Conservation (phyloP, 1,284 basidiomycete genomes). For the Ganoderma sinense region DNA sequence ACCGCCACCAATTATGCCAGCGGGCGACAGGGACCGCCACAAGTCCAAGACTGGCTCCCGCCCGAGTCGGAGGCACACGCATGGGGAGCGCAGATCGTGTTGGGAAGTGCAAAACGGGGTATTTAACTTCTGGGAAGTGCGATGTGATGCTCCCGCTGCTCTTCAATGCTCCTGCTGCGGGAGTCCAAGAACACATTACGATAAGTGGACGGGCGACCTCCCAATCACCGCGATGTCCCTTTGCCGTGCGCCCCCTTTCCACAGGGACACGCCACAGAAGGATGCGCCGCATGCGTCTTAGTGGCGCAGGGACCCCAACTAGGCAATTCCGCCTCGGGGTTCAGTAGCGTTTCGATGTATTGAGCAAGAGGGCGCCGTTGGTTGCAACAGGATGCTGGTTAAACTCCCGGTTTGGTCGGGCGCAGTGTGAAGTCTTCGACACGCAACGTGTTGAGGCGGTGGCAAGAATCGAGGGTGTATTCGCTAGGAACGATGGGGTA, state of each 20-base stretch:
- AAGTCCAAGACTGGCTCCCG: not conserved
- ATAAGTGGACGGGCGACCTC: not conserved
- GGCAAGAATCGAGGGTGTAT: not conserved
- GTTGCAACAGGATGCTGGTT: not conserved
- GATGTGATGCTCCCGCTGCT: not conserved
- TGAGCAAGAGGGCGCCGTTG: not conserved
- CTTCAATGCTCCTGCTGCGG: not conserved
- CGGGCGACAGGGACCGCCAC: not conserved
- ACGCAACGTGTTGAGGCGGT: not conserved
- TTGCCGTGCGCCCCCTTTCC: not conserved
- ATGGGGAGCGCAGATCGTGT: not conserved
- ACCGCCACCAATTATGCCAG: conserved; percentile 1
- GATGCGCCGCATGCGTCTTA: not conserved
- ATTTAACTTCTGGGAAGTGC: not conserved
- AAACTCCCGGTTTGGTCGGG: not conserved
- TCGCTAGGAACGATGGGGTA: not conserved
- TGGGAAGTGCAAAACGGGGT: not conserved
- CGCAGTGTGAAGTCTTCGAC: not conserved
- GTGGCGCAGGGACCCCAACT: not conserved
- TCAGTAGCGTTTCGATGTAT: not conserved
- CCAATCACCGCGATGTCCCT: not conserved
- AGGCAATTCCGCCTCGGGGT: not conserved
- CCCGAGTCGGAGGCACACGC: not conserved
- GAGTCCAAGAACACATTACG: not conserved
- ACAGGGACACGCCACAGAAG: not conserved